Base-by-base conservation (phyloP, 1,139 yeast species). In the Nakaseomyces kungkrabaensis region DNA sequence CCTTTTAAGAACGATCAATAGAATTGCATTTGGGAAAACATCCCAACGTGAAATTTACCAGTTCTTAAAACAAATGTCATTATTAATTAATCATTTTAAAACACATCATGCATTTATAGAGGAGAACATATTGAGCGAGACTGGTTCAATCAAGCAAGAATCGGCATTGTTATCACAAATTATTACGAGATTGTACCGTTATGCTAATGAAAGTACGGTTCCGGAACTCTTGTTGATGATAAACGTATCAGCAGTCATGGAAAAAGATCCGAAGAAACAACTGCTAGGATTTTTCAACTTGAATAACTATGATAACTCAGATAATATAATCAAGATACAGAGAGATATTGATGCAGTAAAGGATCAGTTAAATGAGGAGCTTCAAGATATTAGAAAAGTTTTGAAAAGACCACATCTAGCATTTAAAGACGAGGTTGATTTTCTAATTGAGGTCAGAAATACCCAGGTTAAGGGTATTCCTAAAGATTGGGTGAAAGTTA, bases 381-480 rank as follows among this genome's bases (percentile, higher is more conserved):
- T 89, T 13, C 56, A 58, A 2, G 59, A 59, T 0, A 71, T 85
- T 1, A 68, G 78, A 45, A 61, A 55, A 2, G 48, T 72, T 0
- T 66, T 87, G 36, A 77, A 76, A 26, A 71, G 88, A 37, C 85
- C 90, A 0, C 72, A 77, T 46, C 62, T 85, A 48, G 71, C 75
- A 29, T 88, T 72, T 58, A 79, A 78, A 48, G 74, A 77, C 47
- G 81, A 79, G 50, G 85, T 82, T 38, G 81, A 86, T 0, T 83
- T 82, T 59, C 68, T 89, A 38, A 75, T 92, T 25, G 96, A 89
- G 60, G 81, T 90, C 0, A 69, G 86, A 46, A 81, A 82, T 55
- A 71, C 78, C 0, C 78, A 77, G 46, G 72, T 77, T 4, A 77
- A 76, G 48, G 67, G 69, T 2, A 67, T 89, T 1, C 97, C 97